phyloP scores from a whole-genome alignment of 139 green algal species.

The Trebouxia sp. region DNA sequence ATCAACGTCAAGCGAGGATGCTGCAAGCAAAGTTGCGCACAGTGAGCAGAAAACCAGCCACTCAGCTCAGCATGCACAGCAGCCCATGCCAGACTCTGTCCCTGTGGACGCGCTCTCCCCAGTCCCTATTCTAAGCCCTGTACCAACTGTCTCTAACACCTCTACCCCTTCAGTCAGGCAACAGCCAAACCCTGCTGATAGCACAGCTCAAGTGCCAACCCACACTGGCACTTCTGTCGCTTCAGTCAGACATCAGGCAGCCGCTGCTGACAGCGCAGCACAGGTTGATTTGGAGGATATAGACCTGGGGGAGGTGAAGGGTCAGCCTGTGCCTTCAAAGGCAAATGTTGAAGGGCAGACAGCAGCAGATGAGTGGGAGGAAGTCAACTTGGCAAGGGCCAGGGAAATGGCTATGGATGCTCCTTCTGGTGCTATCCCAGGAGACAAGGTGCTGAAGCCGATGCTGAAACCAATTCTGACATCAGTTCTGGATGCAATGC shows the following conservation, averaged over 20 bases:
- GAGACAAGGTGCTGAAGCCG: not conserved
- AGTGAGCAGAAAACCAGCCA: not conserved
- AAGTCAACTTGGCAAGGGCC: conserved; percentile 13
- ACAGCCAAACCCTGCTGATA: not conserved
- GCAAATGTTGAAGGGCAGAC: not conserved
- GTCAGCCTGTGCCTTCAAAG: not conserved
- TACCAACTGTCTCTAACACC: not conserved
- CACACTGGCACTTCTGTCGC: not conserved
- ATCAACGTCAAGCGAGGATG: not conserved
- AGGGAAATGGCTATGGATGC: not conserved
- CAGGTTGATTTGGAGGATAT: conserved; percentile 16
- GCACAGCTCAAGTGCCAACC: not conserved
- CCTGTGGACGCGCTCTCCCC: not conserved
- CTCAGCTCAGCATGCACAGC: not conserved
- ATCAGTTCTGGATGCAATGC: no score
- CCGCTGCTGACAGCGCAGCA: not conserved
- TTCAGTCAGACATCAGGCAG: not conserved
- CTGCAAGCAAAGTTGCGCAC: no score
- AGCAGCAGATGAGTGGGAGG: conserved; percentile 18
- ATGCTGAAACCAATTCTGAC: not conserved
- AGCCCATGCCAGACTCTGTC: not conserved
- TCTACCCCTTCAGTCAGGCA: not conserved
- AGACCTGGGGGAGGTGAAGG: not conserved
- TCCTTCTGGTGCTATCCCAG: not conserved
- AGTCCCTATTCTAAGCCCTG: not conserved